A percentile compares a stretch with the other conserved stretches of the same genome.
Evolutionary conservation across 2,329 filamentous ascomycete species (phyloP).

Genomic region (Fusarium verrucosum): DNA sequence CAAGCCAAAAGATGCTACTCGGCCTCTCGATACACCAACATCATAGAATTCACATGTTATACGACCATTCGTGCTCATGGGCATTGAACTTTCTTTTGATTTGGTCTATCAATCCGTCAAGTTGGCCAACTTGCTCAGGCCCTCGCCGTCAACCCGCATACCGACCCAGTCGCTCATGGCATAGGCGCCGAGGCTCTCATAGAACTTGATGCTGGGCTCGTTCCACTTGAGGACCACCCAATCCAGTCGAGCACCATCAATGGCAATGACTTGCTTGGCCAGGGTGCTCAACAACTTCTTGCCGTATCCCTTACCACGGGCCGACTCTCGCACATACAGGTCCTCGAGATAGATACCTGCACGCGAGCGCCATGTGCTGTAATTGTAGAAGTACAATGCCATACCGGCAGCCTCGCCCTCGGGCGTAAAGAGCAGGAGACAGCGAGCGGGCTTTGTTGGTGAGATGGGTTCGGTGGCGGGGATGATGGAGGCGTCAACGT

Average conservation of each 20-base stretch:
- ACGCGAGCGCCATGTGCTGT: slow-evolving; percentile 89
- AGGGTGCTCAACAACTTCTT: slow-evolving; percentile 77
- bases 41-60: neutral
- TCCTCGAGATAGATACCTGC: slow-evolving; percentile 95
- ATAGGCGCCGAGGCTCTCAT: slow-evolving; percentile 74
- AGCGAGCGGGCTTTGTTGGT: slow-evolving; percentile 73
- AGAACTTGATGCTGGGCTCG: slow-evolving; percentile 87
- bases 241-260: slow-evolving; percentile 80
- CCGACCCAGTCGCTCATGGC: slow-evolving; percentile 77
- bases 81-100: neutral
- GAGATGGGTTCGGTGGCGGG: slow-evolving; percentile 64
- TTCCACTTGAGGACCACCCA: slow-evolving; percentile 97
- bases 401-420: slow-evolving; percentile 70
- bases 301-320: slow-evolving; percentile 82
- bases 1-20: slow-evolving; percentile 23
- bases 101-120: slow-evolving; percentile 46
- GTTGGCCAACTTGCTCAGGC: slow-evolving; percentile 66
- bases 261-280: slow-evolving; percentile 79
- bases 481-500: slow-evolving; percentile 49
- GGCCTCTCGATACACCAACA: neutral
- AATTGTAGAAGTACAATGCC: slow-evolving; percentile 95
- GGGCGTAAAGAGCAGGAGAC: slow-evolving; percentile 70
- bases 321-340: slow-evolving; percentile 78
- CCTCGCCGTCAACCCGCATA: slow-evolving; percentile 77
- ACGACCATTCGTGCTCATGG: neutral